phyloP scores from a whole-genome alignment of 768 basidiomycete genomes.

The Auricularia cornea region DNA sequence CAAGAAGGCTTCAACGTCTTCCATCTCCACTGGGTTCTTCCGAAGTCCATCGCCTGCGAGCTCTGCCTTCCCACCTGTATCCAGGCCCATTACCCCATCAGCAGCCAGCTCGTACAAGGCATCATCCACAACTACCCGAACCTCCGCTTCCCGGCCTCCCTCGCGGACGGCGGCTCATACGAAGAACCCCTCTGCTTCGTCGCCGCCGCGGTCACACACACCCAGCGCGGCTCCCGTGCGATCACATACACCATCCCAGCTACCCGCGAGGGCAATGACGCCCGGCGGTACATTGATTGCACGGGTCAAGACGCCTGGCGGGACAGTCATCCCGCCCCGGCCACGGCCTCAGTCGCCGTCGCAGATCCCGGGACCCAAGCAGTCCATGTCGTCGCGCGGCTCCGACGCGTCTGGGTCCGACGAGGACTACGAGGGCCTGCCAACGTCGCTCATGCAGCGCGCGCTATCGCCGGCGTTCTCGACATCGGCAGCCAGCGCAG shows the following conservation, averaged over 20 bases:
- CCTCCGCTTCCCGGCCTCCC: not conserved
- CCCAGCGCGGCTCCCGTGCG: slow-evolving; percentile 24
- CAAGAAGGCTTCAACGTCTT: slow-evolving; percentile 30
- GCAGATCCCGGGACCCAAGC: slow-evolving; percentile 60
- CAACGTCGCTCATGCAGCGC: slow-evolving; percentile 43
- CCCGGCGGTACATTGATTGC: not conserved
- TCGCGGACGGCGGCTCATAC: not conserved
- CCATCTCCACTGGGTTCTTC: not conserved
- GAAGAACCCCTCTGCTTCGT: not conserved
- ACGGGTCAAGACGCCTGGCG: not conserved
- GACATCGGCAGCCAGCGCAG: slow-evolving; percentile 31
- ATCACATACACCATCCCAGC: slow-evolving; percentile 1
- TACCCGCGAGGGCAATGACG: not conserved
- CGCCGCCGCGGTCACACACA: slow-evolving; percentile 40
- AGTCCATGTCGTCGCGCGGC: slow-evolving; percentile 37
- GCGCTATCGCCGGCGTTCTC: slow-evolving; percentile 58
- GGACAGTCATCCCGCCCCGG: slow-evolving; percentile 32
- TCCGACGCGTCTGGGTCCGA: slow-evolving; percentile 36
- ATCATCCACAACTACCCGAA: not conserved
- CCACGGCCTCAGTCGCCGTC: slow-evolving; percentile 72
- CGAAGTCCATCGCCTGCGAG: slow-evolving; percentile 1
- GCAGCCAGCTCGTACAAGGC: slow-evolving; percentile 3
- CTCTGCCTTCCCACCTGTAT: not conserved
- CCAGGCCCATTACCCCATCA: not conserved
- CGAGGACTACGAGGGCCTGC: slow-evolving; percentile 33